Percentiles rank a stretch among this genome's conserved stretches.
These are phyloP conservation scores for Carex arenaria DNA, from an alignment of 202 grass and related monocot genomes.

Conservation along the genomic window DNA sequence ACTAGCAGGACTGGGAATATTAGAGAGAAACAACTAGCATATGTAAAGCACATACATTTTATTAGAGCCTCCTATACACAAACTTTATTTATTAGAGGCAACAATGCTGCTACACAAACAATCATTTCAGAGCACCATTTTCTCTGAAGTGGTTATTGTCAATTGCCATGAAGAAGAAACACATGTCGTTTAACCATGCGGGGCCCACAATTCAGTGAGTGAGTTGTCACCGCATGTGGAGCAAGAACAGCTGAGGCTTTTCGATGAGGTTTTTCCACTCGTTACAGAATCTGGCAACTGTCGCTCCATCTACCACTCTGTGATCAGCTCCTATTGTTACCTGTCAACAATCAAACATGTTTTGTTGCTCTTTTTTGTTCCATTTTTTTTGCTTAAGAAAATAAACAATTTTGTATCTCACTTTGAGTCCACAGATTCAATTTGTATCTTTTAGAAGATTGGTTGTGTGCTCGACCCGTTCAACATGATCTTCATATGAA, in stretches of 20 bases:
- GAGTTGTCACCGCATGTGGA: constrained; percentile 60
- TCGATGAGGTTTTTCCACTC: constrained; percentile 83
- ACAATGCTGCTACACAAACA: neutral
- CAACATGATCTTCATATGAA: no score
- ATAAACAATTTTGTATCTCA: neutral
- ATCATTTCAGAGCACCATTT: neutral
- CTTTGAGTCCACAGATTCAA: no score
- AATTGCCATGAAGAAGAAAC: neutral
- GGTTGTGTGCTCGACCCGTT: no score
- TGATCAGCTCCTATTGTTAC: constrained; percentile 90
- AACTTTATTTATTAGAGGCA: constrained; percentile 8
- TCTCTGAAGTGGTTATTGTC: neutral
- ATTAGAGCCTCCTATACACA: neutral
- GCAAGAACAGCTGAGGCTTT: constrained; percentile 73
- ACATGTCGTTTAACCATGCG: neutral
- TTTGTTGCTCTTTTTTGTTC: neutral
- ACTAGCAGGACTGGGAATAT: neutral
- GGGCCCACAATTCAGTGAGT: neutral
- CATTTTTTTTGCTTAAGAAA: neutral
- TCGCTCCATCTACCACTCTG: constrained; percentile 79
- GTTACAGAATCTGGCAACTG: constrained; percentile 86
- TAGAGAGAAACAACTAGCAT: neutral
- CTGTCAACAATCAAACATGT: constrained; percentile 23
- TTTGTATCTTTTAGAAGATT: no score
- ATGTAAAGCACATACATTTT: neutral